Conservation (phyloP, 768 basidiomycete species). For the Lactarius hengduanensis region DNA sequence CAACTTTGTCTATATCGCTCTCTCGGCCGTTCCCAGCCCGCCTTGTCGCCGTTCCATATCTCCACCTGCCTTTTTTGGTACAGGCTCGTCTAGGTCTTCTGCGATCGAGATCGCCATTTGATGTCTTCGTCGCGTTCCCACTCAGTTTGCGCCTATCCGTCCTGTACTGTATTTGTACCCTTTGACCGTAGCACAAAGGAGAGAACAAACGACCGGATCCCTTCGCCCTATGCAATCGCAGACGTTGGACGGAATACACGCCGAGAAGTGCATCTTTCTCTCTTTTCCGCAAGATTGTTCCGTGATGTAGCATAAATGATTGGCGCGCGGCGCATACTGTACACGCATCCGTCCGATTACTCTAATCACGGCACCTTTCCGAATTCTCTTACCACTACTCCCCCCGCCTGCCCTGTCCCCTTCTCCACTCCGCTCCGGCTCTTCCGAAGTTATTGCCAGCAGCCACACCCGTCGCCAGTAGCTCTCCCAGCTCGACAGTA, state of each 20-base stretch:
- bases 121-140: slow-evolving; percentile 11
- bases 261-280: slow-evolving; percentile 14
- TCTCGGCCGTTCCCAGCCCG: slow-evolving; percentile 26
- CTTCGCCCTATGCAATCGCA: slow-evolving; percentile 15
- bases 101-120: slow-evolving; percentile 27
- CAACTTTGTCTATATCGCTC: slow-evolving; percentile 8
- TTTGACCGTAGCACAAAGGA: slow-evolving; percentile 9
- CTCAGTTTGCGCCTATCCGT: slow-evolving; percentile 8
- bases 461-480: not conserved
- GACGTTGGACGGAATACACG: slow-evolving; percentile 7
- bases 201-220: not conserved
- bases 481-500: not conserved
- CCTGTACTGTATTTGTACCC: not conserved
- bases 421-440: slow-evolving; percentile 15
- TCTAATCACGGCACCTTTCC: slow-evolving; percentile 20
- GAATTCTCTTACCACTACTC: not conserved
- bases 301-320: slow-evolving; percentile 23
- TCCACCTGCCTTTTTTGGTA: slow-evolving; percentile 20
- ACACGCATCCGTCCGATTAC: not conserved
- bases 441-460: slow-evolving; percentile 23
- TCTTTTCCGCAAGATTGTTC: slow-evolving; percentile 25
- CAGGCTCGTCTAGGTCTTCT: slow-evolving; percentile 23
- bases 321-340: slow-evolving; percentile 15
- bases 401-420: not conserved
- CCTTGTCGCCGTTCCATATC: slow-evolving; percentile 23